A percentile compares a stretch with the other conserved stretches of the same genome.
These are phyloP conservation scores for Dendrobium huoshanense DNA, from an alignment of 106 monocot species.

Conservation along the genomic window DNA sequence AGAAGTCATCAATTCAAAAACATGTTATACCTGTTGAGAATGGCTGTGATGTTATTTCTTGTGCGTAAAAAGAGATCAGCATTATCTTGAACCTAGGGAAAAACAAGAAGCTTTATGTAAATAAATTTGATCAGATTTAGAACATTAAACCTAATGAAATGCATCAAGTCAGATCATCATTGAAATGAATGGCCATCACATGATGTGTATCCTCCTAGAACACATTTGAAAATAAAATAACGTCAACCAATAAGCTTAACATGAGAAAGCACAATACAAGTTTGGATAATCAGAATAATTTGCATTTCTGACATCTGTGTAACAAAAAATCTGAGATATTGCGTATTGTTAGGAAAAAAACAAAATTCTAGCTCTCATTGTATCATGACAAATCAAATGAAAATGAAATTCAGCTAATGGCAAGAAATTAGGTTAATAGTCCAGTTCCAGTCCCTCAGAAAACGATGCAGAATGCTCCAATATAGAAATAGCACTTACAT, in stretches of 20 bases:
- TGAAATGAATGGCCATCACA: not conserved
- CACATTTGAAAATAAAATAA: not conserved
- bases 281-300: not conserved
- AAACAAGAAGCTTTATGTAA: not conserved
- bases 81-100: conserved; percentile 40
- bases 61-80: conserved; percentile 37
- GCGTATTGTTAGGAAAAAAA: not conserved
- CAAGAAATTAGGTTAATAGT: not conserved
- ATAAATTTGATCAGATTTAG: not conserved
- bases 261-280: not conserved
- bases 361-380: not conserved
- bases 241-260: not conserved
- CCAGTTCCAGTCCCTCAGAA: not conserved
- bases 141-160: not conserved
- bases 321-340: not conserved
- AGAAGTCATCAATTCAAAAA: not conserved
- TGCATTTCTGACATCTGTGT: not conserved
- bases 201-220: not conserved
- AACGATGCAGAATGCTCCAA: not conserved
- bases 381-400: too few species aligned
- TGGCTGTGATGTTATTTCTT: conserved; percentile 37
- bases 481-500: too few species aligned
- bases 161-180: not conserved
- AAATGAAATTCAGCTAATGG: not conserved
- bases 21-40: conserved; percentile 33